phyloP scores from a whole-genome alignment of 2,329 filamentous ascomycete genomes.

The Alternaria brassicicola region DNA sequence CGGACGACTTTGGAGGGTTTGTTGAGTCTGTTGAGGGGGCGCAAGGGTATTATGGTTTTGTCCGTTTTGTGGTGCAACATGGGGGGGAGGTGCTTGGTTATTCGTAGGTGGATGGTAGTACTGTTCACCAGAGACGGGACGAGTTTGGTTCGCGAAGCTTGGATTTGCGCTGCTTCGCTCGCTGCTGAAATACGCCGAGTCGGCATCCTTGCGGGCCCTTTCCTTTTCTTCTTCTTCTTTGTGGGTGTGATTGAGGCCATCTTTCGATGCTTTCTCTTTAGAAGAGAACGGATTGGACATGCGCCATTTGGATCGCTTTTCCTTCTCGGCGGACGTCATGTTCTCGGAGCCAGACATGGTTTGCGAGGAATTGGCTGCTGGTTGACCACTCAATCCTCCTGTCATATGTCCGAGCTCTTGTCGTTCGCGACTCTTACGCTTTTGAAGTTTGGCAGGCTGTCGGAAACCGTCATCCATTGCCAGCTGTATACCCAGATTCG shows the following conservation, averaged over 20 bases:
- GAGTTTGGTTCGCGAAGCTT: conserved; percentile 38
- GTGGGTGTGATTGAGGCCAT: conserved; percentile 9
- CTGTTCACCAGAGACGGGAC: conserved; percentile 38
- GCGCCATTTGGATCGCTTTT: conserved; percentile 47
- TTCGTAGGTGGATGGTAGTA: conserved; percentile 23
- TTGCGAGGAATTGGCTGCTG: conserved; percentile 26
- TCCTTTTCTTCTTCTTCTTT: conserved; percentile 22
- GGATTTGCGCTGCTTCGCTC: conserved; percentile 42
- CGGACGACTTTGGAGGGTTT: conserved; percentile 22
- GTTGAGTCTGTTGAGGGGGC: conserved; percentile 20
- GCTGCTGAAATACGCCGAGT: conserved; percentile 45
- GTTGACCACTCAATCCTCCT: conserved; percentile 23
- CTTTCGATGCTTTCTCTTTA: conserved; percentile 38
- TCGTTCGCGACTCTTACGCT: conserved; percentile 40
- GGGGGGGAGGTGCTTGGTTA: conserved; percentile 22
- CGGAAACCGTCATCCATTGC: conserved; percentile 31
- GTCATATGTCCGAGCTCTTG: conserved; percentile 34
- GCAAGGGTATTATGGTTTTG: conserved; percentile 18
- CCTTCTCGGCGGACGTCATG: conserved; percentile 34
- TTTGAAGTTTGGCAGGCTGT: conserved; percentile 40
- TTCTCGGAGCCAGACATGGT: conserved; percentile 24
- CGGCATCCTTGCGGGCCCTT: conserved; percentile 24
- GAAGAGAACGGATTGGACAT: conserved; percentile 47
- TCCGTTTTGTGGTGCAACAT: conserved; percentile 8
- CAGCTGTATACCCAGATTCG: background rate